Percentiles rank a stretch among this genome's conserved stretches.
These are phyloP conservation scores for Cytospora leucostoma DNA, from an alignment of 2,329 filamentous ascomycete species.

Conservation along the genomic window DNA sequence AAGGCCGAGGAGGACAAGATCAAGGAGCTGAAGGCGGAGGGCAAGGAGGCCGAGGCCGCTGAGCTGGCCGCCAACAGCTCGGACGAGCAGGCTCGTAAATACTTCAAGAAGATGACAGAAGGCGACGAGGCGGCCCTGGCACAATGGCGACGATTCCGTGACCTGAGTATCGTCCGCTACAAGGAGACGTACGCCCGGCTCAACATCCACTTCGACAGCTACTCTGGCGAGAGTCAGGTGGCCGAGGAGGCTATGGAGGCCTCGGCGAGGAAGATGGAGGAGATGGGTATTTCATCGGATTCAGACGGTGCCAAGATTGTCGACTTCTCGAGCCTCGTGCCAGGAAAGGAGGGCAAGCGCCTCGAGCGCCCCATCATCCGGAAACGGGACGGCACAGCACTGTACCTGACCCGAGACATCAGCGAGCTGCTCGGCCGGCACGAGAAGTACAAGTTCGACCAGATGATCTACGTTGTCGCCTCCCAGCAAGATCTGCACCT, in stretches of 20 bases:
- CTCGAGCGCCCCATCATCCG: conserved; percentile 71
- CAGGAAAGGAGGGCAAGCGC: conserved; percentile 67
- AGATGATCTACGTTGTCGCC: conserved; percentile 80
- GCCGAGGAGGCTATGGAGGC: conserved; percentile 66
- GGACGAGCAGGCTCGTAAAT: conserved; percentile 73
- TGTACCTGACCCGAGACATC: conserved; percentile 79
- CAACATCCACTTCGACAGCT: conserved; percentile 72
- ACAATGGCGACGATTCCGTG: conserved; percentile 67
- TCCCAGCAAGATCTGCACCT: conserved; percentile 73
- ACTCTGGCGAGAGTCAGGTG: conserved; percentile 75
- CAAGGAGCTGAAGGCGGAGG: conserved; percentile 56
- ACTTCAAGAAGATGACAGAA: conserved; percentile 73
- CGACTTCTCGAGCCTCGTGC: conserved; percentile 68
- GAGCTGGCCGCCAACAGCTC: conserved; percentile 53
- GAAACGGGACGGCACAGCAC: conserved; percentile 72
- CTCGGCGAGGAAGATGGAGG: conserved; percentile 61
- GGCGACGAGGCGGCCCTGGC: conserved; percentile 61
- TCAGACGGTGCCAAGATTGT: conserved; percentile 73
- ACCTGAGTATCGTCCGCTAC: conserved; percentile 67
- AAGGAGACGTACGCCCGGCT: conserved; percentile 68
- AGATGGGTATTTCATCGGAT: conserved; percentile 66
- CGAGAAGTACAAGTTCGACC: conserved; percentile 67
- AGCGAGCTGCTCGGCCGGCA: conserved; percentile 69
- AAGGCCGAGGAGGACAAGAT: conserved; percentile 67
- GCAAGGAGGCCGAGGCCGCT: conserved; percentile 51